phyloP scores from a whole-genome alignment of 352 stramenopile genomes.

The Globisporangium camurandrum region DNA sequence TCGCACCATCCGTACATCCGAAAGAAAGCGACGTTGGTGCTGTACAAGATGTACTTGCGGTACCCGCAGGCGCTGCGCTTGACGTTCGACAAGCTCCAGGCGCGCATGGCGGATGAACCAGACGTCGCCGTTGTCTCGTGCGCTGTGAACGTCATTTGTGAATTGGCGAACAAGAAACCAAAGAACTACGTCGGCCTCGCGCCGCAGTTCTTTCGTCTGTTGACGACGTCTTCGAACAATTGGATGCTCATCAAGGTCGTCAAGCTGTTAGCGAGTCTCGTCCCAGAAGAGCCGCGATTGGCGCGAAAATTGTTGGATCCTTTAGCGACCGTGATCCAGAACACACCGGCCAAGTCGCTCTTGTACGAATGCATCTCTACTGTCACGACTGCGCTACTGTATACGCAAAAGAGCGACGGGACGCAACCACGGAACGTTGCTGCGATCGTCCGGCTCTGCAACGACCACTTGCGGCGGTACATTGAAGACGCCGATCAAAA shows the following conservation, averaged over 20 bases:
- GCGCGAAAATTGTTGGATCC: conserved; percentile 97
- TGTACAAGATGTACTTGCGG: conserved; percentile 98
- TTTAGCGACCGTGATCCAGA: conserved; percentile 95
- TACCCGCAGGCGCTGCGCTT: conserved; percentile 96
- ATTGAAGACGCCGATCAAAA: conserved; percentile 99
- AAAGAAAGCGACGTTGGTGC: conserved; percentile 97
- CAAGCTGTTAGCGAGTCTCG: conserved; percentile 96
- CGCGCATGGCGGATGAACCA: conserved; percentile 94
- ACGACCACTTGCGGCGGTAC: conserved; percentile 93
- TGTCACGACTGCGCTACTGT: conserved; percentile 94
- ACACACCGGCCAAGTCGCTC: conserved; percentile 97
- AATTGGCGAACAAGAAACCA: conserved; percentile 98
- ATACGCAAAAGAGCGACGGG: conserved; percentile 95
- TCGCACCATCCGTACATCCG: conserved; percentile 95
- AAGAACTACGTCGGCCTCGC: conserved; percentile 98
- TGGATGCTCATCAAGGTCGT: conserved; percentile 99
- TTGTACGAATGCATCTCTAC: conserved; percentile 98
- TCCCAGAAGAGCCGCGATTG: conserved; percentile 96
- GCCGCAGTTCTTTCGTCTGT: conserved; percentile 97
- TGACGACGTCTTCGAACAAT: conserved; percentile 98
- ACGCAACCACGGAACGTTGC: conserved; percentile 90
- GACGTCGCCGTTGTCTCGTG: conserved; percentile 96
- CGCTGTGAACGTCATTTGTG: conserved; percentile 99
- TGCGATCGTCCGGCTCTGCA: conserved; percentile 92
- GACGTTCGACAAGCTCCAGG: conserved; percentile 97